Evolutionary conservation across 495 filamentous ascomycete species (phyloP), one percentile per base, ranked within the genome.

Genomic region (Peziza echinospora): DNA sequence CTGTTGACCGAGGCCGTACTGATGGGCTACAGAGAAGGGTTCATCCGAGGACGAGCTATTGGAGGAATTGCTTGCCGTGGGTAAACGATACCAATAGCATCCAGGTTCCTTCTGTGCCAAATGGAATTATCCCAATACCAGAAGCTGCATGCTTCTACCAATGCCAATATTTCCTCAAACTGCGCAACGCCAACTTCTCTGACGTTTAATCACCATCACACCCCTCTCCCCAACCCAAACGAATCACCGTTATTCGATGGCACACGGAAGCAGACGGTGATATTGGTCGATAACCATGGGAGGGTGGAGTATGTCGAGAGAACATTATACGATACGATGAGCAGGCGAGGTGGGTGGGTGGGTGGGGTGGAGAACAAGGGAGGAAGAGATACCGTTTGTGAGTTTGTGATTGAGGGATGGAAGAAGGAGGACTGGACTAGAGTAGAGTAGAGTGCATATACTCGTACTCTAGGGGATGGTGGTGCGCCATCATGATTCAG

Each of bases 221-320:
- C 30, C 19, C 30, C 30, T 2, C 3, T 4, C 3, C 13, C 1
- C 3, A 17, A 13, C 30, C 30, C 30, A 17, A 13, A 13, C 6
- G 30, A 37, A 11, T 37, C 30, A 7, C 30, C 30, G 13, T 17
- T 11, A 42, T 16, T 73, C 11, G 96, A 97, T 63, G 89, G 89
- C n/a, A 97, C 89, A 1, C 83, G 92, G 60, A 76, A 83, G 52
- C 87, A 97, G 67, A 92, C 84, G 0, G 65, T 96, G 10, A 65
- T 96, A 21, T 67, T 96, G 16, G 77, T 93, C 22, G 75, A 76
- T 50, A 71, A 70, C 57, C 66, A 77, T 17, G 87, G 86, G 11
- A 72, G 76, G 43, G 73, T 91, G 37, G 77, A 74, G 10, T 94
- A 82, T 56, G 70, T 77, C 47, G 89, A 97, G 63, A 72, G 91